phyloP scores from a whole-genome alignment of 1,284 basidiomycete species.

The Microstroma glucosiphilum region DNA sequence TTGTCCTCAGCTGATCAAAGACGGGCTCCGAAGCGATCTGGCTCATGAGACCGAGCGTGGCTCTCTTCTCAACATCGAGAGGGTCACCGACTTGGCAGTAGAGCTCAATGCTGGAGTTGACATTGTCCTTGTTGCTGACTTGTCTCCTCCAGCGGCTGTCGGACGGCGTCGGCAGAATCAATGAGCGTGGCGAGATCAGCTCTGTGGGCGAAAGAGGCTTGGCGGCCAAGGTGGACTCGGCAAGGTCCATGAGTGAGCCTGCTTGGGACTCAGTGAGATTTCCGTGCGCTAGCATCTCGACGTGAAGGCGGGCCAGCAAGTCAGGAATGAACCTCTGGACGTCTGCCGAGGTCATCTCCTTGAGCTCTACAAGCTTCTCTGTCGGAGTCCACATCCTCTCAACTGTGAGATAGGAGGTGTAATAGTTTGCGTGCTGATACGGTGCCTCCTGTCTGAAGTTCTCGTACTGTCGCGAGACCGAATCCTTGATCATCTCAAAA shows the following conservation, averaged over 20 bases:
- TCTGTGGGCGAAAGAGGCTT: slow-evolving; percentile 51
- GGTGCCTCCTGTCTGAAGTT: slow-evolving; percentile 85
- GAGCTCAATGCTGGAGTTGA: slow-evolving; percentile 64
- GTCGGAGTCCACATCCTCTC: slow-evolving; percentile 71
- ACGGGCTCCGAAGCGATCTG: slow-evolving; percentile 64
- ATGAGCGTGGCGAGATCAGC: slow-evolving; percentile 27
- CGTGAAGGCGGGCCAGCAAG: slow-evolving; percentile 64
- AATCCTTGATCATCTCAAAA: slow-evolving; percentile 77
- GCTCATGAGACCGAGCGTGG: slow-evolving; percentile 38
- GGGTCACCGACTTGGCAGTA: slow-evolving; percentile 46
- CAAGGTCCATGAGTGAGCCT: slow-evolving; percentile 64
- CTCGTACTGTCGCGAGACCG: slow-evolving; percentile 54
- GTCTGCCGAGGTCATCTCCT: slow-evolving; percentile 67
- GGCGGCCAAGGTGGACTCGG: slow-evolving; percentile 64
- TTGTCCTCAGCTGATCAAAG: slow-evolving; percentile 90
- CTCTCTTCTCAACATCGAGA: slow-evolving; percentile 29
- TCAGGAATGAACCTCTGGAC: slow-evolving; percentile 64
- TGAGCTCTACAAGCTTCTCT: slow-evolving; percentile 73
- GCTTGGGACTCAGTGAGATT: slow-evolving; percentile 82
- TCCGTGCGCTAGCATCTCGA: slow-evolving; percentile 74
- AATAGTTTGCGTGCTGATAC: slow-evolving; percentile 74
- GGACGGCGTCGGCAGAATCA: slow-evolving; percentile 58
- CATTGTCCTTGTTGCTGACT: slow-evolving; percentile 78
- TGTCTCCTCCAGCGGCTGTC: slow-evolving; percentile 64
- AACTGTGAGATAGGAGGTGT: slow-evolving; percentile 64